Evolutionary conservation across 495 filamentous ascomycete genomes (phyloP).

Genomic region (Penicillium canariense): DNA sequence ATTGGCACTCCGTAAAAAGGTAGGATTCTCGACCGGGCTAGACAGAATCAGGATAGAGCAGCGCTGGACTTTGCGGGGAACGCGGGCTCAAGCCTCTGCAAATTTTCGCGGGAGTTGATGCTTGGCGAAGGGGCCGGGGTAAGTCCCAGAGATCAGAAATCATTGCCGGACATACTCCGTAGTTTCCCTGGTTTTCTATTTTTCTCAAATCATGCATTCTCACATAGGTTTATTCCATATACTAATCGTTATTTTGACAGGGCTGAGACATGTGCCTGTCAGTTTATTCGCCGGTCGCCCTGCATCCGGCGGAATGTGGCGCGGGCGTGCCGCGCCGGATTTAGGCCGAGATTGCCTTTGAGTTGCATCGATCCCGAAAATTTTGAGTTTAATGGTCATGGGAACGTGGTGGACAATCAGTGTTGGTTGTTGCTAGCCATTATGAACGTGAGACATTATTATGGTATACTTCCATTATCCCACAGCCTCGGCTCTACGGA

Average conservation of each 20-base stretch:
- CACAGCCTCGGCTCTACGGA: background rate
- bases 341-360: conserved; percentile 4
- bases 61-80: conserved; percentile 20
- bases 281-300: conserved; percentile 7
- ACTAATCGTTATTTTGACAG: background rate
- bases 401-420: too few relatives aligned
- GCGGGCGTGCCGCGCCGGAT: conserved; percentile 5
- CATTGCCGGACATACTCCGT: too few relatives aligned
- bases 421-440: too few relatives aligned
- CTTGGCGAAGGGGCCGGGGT: conserved; percentile 15
- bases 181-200: too few relatives aligned
- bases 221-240: background rate
- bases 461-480: background rate
- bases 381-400: background rate
- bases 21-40: conserved; percentile 7
- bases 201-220: background rate
- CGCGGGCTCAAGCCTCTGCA: conserved; percentile 12
- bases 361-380: conserved; percentile 6
- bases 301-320: conserved; percentile 15
- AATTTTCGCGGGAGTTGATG: conserved; percentile 23
- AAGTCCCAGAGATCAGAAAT: background rate
- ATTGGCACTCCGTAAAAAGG: background rate
- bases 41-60: conserved; percentile 11
- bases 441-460: too few relatives aligned
- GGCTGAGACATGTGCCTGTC: background rate